Conservation (phyloP, 331 rosid species). For the Phaseolus coccineus region DNA sequence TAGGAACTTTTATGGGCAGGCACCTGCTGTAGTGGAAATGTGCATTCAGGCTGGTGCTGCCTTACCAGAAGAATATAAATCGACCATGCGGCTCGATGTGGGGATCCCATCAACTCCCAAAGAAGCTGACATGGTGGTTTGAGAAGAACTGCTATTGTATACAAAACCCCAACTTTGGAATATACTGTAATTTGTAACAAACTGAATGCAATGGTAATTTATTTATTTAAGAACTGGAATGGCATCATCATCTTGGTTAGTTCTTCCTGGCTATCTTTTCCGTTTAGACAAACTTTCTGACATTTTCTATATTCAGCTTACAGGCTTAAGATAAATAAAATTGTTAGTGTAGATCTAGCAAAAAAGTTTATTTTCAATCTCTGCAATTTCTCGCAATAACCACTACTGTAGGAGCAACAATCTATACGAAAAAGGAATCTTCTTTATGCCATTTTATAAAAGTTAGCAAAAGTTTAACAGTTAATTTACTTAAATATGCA, state of each 20-base stretch:
- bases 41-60: constrained; percentile 95
- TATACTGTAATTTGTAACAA: constrained; percentile 29
- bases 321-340: too few species aligned
- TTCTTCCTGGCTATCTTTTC: background rate
- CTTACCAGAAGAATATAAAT: constrained; percentile 74
- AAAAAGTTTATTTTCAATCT: too few species aligned
- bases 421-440: too few species aligned
- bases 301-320: too few species aligned
- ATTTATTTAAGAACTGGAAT: background rate
- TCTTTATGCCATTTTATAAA: too few species aligned
- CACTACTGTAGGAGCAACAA: too few species aligned
- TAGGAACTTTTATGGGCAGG: constrained; percentile 83
- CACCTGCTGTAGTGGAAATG: constrained; percentile 87
- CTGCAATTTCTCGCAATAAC: too few species aligned
- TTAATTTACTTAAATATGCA: too few species aligned
- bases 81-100: constrained; percentile 91
- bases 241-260: background rate
- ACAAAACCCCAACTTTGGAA: constrained; percentile 23
- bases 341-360: too few species aligned
- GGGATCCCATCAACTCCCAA: constrained; percentile 76
- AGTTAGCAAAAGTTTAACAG: too few species aligned
- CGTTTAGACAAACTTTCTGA: too few species aligned
- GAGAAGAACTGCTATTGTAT: constrained; percentile 45
- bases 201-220: constrained; percentile 24
- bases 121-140: constrained; percentile 98